These are phyloP conservation scores for Alternaria triticina DNA, from an alignment of 2,329 filamentous ascomycete species.

Conservation along the genomic window DNA sequence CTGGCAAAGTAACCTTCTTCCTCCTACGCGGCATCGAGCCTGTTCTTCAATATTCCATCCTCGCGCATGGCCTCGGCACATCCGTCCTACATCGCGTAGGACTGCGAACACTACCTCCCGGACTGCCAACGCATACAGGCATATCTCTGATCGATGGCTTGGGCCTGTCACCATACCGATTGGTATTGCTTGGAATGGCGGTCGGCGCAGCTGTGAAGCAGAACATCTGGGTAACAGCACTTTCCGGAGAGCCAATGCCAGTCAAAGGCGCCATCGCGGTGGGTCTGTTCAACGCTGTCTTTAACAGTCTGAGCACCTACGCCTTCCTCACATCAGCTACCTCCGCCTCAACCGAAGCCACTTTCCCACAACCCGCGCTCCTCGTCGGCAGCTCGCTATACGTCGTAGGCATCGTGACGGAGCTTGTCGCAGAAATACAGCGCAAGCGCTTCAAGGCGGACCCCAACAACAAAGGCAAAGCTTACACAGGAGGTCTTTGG, in stretches of 20 bases:
- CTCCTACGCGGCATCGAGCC: constrained; percentile 56
- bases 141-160: constrained; percentile 51
- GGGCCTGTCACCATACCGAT: constrained; percentile 58
- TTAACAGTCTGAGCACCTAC: constrained; percentile 64
- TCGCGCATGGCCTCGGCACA: constrained; percentile 52
- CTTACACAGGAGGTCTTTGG: constrained; percentile 59
- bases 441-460: constrained; percentile 60
- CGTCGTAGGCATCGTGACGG: constrained; percentile 58
- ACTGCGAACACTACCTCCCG: constrained; percentile 51
- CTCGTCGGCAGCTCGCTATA: constrained; percentile 60
- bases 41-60: constrained; percentile 57
- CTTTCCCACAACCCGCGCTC: constrained; percentile 51
- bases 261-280: constrained; percentile 53
- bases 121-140: constrained; percentile 50
- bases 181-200: constrained; percentile 61
- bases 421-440: constrained; percentile 65
- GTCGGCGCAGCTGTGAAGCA: constrained; percentile 62
- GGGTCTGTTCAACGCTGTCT: constrained; percentile 59
- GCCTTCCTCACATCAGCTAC: constrained; percentile 60
- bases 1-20: constrained; percentile 52
- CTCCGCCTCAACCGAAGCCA: constrained; percentile 51
- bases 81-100: constrained; percentile 56
- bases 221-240: constrained; percentile 58
- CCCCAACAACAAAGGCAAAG: constrained; percentile 59
- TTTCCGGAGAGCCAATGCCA: constrained; percentile 60